Evolutionary conservation across 306 rosid species (phyloP).

Genomic region (Castanea mollissima): DNA sequence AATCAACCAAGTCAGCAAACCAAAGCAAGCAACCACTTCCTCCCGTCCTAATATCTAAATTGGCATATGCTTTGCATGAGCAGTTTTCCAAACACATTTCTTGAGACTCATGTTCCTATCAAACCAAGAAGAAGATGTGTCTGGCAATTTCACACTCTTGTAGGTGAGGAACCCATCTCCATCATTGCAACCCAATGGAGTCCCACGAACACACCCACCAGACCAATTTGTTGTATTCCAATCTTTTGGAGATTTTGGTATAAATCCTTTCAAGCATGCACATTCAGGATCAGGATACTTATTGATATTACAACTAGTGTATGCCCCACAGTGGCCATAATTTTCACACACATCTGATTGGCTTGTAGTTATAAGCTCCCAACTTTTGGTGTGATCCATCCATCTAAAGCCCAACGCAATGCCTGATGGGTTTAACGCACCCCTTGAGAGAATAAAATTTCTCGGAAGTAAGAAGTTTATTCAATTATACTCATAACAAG

Average conservation of each 20-base stretch:
- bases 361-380: not conserved
- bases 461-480: no score
- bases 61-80: conserved; percentile 30
- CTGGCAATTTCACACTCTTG: conserved; percentile 18
- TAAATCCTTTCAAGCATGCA: conserved; percentile 21
- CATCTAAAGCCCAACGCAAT: conserved; percentile 11
- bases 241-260: not conserved
- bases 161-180: conserved; percentile 13
- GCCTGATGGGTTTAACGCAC: not conserved
- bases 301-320: conserved; percentile 11
- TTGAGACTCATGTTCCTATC: conserved; percentile 5
- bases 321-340: conserved; percentile 21
- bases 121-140: conserved; percentile 30
- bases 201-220: conserved; percentile 24
- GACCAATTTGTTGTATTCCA: not conserved
- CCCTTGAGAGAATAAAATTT: conserved; percentile 2
- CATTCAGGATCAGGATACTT: conserved; percentile 15
- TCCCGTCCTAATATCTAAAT: conserved; percentile 13
- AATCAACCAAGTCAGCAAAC: conserved; percentile 27
- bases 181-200: conserved; percentile 8
- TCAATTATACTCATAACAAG: no score
- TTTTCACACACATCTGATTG: conserved; percentile 19
- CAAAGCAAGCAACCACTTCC: conserved; percentile 41
- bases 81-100: conserved; percentile 34
- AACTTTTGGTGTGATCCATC: conserved; percentile 10